Evolutionary conservation across 148 eudicot species (phyloP), one percentile per base, ranked within the genome.

Genomic region (Tetragonia tetragonoides): DNA sequence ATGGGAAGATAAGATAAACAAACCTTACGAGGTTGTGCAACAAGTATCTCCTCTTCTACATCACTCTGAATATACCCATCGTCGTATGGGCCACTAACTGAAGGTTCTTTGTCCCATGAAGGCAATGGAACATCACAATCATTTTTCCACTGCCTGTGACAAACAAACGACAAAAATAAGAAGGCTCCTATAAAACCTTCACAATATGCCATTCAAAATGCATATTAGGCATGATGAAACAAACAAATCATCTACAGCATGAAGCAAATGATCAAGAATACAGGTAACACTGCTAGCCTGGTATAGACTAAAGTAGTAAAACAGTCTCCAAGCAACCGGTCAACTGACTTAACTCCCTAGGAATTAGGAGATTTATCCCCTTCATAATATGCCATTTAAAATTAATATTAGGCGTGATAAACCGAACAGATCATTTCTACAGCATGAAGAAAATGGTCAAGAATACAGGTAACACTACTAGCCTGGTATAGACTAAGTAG

Each of bases 11-110:
- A 77, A 40, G 37, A 14, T 40, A 42, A 76, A 80, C 85, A 14
- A 76, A 93, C 98, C 98, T 87, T 90, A 34, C 89, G 93, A 67
- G 96, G 98, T 70, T 91, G 91, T 78, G 90, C 87, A 57, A 93
- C 87, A 23, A 93, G 87, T 40, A 70, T 79, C 76, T 75, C 84
- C 16, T 87, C 94, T 66, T 93, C 97, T n/a, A 78, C 81, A 65
- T 91, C 94, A 75, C 94, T 86, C 73, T 81, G 75, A 77, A 42
- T 83, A 84, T 77, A 78, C 83, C 89, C 93, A 78, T 86, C 86
- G 72, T 91, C 88, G 66, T 75, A 84, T 46, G 70, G 80, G 40
- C 87, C 90, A 81, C 69, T 84, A 78, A 61, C 86, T 47, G 69
- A 85, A 85, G 73, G 73, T 24, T 84, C 91, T 73, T 87, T 84